Conservation (phyloP, 1,284 basidiomycete genomes). For the Termitomyces sp. region DNA sequence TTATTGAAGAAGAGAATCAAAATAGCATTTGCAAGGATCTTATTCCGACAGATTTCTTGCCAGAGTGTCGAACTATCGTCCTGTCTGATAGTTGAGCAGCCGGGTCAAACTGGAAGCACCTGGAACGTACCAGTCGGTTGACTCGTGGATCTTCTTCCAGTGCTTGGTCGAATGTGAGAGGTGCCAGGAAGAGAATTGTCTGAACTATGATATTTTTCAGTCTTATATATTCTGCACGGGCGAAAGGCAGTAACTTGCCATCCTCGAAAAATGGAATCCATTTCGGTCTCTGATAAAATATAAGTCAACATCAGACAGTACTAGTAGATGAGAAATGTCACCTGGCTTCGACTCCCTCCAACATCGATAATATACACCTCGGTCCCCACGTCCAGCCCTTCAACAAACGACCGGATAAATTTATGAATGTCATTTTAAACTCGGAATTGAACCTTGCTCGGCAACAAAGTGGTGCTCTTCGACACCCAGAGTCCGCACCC, state of each 20-base stretch:
- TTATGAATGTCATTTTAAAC: neutral
- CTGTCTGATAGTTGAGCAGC: slow-evolving; percentile 22
- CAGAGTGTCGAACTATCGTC: slow-evolving; percentile 61
- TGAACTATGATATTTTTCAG: slow-evolving; percentile 29
- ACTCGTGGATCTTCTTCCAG: slow-evolving; percentile 40
- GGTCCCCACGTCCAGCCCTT: slow-evolving; percentile 32
- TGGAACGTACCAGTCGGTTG: slow-evolving; percentile 36
- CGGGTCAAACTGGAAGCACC: neutral
- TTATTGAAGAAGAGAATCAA: slow-evolving; percentile 70
- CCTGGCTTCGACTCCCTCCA: slow-evolving; percentile 54
- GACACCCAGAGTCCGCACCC: slow-evolving; percentile 62
- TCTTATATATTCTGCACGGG: neutral
- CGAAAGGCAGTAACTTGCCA: slow-evolving; percentile 25
- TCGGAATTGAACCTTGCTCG: slow-evolving; percentile 38
- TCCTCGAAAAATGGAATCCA: slow-evolving; percentile 70
- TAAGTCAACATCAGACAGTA: neutral
- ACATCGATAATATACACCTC: slow-evolving; percentile 70
- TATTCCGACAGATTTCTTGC: slow-evolving; percentile 57
- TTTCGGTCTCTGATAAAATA: slow-evolving; percentile 39
- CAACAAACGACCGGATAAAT: no score
- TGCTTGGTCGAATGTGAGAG: slow-evolving; percentile 39
- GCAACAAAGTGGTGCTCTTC: slow-evolving; percentile 61
- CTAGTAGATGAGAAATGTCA: slow-evolving; percentile 20
- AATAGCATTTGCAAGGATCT: slow-evolving; percentile 49
- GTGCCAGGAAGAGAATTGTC: slow-evolving; percentile 45